Evolutionary conservation across 169 alveolate species (phyloP).

Genomic region (Fabrea salina): DNA sequence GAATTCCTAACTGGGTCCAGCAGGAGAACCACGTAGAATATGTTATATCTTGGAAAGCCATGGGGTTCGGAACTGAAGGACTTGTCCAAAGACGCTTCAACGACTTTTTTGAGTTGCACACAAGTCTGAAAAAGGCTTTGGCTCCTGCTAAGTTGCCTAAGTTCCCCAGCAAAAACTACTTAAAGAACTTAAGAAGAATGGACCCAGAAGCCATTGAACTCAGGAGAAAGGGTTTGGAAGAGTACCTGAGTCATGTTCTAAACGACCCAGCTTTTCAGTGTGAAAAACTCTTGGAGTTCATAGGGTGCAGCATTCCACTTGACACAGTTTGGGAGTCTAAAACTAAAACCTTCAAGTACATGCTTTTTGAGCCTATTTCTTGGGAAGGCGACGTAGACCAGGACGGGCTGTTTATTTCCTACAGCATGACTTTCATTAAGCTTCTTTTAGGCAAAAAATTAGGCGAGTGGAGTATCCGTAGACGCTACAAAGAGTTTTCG

Average conservation of each 20-base stretch:
- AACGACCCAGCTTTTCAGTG: constrained; percentile 29
- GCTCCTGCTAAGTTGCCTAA: constrained; percentile 20
- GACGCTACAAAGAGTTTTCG: neutral
- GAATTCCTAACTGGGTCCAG: neutral
- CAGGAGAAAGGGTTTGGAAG: neutral
- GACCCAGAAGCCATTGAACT: neutral
- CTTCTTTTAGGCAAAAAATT: neutral
- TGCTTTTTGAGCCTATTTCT: neutral
- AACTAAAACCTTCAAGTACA: too few relatives aligned
- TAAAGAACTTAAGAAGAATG: neutral
- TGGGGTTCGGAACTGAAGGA: neutral
- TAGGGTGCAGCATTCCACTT: neutral
- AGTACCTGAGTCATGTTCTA: constrained; percentile 2
- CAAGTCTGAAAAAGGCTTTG: neutral
- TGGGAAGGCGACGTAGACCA: constrained; percentile 22
- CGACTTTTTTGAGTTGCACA: constrained; percentile 5
- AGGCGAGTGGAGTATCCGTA: constrained; percentile 1
- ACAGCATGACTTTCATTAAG: neutral
- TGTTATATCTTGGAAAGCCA: neutral
- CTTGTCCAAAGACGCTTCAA: neutral
- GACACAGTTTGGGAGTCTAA: neutral
- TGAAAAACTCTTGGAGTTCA: neutral
- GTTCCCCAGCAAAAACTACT: constrained; percentile 20
- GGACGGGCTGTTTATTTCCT: neutral
- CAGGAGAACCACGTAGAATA: constrained; percentile 21